Evolutionary conservation across 805 yeast genomes (phyloP).

Genomic region (Zygosaccharomyces lentus): DNA sequence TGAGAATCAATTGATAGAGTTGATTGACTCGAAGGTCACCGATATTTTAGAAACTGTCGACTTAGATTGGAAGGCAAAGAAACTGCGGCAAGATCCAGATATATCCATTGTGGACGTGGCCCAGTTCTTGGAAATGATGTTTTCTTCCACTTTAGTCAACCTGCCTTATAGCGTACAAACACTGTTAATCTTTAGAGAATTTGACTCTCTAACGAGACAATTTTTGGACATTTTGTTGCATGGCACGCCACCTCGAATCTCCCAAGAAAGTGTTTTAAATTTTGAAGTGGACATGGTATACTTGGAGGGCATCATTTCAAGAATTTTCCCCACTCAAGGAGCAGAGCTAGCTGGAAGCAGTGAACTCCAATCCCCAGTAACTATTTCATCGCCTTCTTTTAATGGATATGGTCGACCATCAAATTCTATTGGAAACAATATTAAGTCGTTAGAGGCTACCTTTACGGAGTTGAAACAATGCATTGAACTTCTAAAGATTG

Average conservation of each 20-base stretch:
- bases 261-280: slow-evolving; percentile 59
- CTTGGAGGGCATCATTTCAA: slow-evolving; percentile 50
- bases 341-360: slow-evolving; percentile 20
- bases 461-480: slow-evolving; percentile 77
- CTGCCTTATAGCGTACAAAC: slow-evolving; percentile 76
- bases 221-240: slow-evolving; percentile 57
- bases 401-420: slow-evolving; percentile 18
- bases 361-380: slow-evolving; percentile 15
- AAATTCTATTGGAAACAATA: slow-evolving; percentile 30
- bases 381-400: slow-evolving; percentile 25
- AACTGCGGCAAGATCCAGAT: slow-evolving; percentile 57
- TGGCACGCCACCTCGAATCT: slow-evolving; percentile 48
- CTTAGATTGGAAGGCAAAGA: slow-evolving; percentile 70
- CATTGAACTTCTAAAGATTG: slow-evolving; percentile 63
- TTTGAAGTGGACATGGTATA: slow-evolving; percentile 78
- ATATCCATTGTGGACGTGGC: slow-evolving; percentile 78
- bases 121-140: slow-evolving; percentile 76
- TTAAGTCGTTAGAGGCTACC: slow-evolving; percentile 61
- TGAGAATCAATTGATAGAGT: slow-evolving; percentile 72
- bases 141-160: slow-evolving; percentile 76
- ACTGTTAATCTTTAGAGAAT: slow-evolving; percentile 76
- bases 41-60: slow-evolving; percentile 81
- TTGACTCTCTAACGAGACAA: slow-evolving; percentile 74
- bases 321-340: slow-evolving; percentile 32
- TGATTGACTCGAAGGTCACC: slow-evolving; percentile 75